Evolutionary conservation across 2,329 filamentous ascomycete species (phyloP).

Genomic region (Aspergillus sp.): DNA sequence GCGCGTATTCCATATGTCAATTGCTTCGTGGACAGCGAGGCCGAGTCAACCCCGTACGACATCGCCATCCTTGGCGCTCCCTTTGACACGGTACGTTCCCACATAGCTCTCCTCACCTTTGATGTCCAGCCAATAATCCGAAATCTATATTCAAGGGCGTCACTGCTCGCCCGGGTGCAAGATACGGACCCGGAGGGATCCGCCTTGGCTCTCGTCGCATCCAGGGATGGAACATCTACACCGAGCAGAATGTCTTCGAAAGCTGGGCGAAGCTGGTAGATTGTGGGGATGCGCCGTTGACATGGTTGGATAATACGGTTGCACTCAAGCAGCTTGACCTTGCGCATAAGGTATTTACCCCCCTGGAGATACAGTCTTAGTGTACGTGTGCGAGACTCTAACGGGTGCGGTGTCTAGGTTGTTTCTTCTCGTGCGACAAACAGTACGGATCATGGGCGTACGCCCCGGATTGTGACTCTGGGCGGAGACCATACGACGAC

Average conservation of each 20-base stretch:
- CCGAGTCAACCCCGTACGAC: conserved; percentile 26
- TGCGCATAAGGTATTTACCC: conserved; percentile 44
- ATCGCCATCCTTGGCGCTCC: conserved; percentile 52
- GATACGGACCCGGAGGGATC: conserved; percentile 55
- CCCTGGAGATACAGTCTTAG: not conserved
- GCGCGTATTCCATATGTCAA: conserved; percentile 34
- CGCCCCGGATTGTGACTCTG: conserved; percentile 53
- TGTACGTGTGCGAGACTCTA: not conserved
- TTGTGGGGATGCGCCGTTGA: conserved; percentile 55
- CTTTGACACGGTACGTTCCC: conserved; percentile 46
- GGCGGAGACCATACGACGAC: conserved; percentile 60
- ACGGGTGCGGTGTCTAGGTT: conserved; percentile 27
- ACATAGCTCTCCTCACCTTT: not conserved
- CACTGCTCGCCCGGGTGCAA: conserved; percentile 53
- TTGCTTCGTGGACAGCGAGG: conserved; percentile 26
- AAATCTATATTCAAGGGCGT: conserved; percentile 28
- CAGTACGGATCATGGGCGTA: conserved; percentile 29
- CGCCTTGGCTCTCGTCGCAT: conserved; percentile 52
- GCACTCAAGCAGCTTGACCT: conserved; percentile 55
- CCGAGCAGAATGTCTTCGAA: conserved; percentile 46
- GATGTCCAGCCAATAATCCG: not conserved
- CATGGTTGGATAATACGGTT: conserved; percentile 55
- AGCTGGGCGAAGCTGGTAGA: conserved; percentile 56
- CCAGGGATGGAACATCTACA: conserved; percentile 50
- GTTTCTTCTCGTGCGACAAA: conserved; percentile 49